Base-by-base conservation (phyloP, 768 basidiomycete genomes). In the Amanita jacksonii region DNA sequence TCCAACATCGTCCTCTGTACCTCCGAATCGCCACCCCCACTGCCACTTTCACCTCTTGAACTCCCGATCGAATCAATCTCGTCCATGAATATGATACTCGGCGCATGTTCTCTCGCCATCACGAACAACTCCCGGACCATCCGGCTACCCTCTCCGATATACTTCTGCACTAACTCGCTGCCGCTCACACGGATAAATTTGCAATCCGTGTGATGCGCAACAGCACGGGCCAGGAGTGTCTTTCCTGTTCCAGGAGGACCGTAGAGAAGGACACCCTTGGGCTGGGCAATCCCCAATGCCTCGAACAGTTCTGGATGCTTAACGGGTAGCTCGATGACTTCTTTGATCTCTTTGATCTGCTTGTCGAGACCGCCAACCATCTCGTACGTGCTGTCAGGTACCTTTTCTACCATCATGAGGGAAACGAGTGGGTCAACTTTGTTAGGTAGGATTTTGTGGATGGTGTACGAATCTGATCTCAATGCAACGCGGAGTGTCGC, bases 361-460 rank as follows among this genome's bases (percentile, higher is more conserved):
- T 94, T 89, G 71, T 98, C 96, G 47, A 98, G 76, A 53, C 94
- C 94, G 16, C 96, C 96, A 49, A 99, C 94, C 93, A 98, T 97
- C 65, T 98, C 96, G 66, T 99, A 99, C 23, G 96, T 98, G 64
- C 87, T 91, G 63, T 98, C 94, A 0, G 94, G 94, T 0, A 98
- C 94, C 62, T 99, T 99, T 67, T 99, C 94, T 8, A 98, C 94
- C 93, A 98, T 97, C 96, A 98, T 98, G 50, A 98, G 78, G 15
- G 92, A 96, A 23, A 98, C 93, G 31, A 98, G 81, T 3, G 96
- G 94, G 63, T 97, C 96, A 55, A 97, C 86, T 67, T 99, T 97
- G 71, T 92, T 96, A 0, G 92, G 92, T 0, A 98, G 70, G 54
- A 98, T 87, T 63, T 89, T 91, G 74, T 98, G 94, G 50, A 98